A percentile compares a stretch with the other conserved stretches of the same genome.
Conservation (phyloP, 2,329 filamentous ascomycete genomes). For the Drechslerella coelobrocha region DNA sequence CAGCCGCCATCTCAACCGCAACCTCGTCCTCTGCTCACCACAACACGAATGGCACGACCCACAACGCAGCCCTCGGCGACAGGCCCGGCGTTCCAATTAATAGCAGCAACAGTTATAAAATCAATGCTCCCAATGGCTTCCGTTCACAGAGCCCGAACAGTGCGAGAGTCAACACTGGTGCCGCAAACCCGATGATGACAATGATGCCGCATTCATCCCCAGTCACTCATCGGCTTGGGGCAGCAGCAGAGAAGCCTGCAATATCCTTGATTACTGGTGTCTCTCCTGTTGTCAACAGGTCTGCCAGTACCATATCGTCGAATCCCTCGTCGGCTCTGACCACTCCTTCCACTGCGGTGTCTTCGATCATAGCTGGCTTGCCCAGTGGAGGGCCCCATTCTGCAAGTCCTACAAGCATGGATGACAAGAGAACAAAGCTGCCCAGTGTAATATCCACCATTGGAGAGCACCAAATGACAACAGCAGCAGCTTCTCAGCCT, state of each 20-base stretch:
- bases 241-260: conserved; percentile 24
- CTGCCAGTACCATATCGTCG: conserved; percentile 33
- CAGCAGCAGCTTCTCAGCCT: conserved; percentile 26
- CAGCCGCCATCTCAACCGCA: neutral
- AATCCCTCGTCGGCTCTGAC: conserved; percentile 37
- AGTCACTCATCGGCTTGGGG: neutral
- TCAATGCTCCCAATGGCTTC: conserved; percentile 13
- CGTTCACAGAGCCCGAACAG: conserved; percentile 12
- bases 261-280: conserved; percentile 45
- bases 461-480: conserved; percentile 30
- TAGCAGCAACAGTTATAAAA: conserved; percentile 3
- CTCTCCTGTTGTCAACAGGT: conserved; percentile 27
- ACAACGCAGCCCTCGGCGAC: conserved; percentile 21
- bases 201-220: conserved; percentile 20
- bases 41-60: conserved; percentile 43
- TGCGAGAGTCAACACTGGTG: conserved; percentile 17
- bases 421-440: conserved; percentile 31
- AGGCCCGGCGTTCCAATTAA: neutral
- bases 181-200: neutral
- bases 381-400: conserved; percentile 31
- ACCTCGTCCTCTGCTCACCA: conserved; percentile 13
- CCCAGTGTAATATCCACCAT: conserved; percentile 38
- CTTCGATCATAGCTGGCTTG: conserved; percentile 29
- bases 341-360: conserved; percentile 39
- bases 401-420: conserved; percentile 25